Conservation (phyloP, 306 rosid species). For the Begonia loranthoides region DNA sequence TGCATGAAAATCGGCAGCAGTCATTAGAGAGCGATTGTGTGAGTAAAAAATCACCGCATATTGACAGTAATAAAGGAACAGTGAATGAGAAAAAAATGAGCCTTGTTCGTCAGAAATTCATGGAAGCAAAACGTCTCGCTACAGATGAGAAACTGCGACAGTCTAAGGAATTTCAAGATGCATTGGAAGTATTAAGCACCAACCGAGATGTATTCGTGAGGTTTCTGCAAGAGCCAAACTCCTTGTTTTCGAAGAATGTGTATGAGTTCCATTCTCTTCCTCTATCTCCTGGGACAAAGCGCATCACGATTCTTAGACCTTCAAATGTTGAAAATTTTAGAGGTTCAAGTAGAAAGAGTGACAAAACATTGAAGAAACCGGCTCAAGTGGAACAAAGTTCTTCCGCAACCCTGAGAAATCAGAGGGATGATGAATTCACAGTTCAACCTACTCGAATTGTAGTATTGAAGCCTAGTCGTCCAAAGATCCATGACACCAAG, state of each 20-base stretch:
- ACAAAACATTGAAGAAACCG: slow-evolving; percentile 30
- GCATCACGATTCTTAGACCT: slow-evolving; percentile 75
- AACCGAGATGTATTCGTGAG: slow-evolving; percentile 53
- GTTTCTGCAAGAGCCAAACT: slow-evolving; percentile 51
- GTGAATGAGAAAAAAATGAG: slow-evolving; percentile 46
- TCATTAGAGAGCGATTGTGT: slow-evolving; percentile 32
- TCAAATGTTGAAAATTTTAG: slow-evolving; percentile 33
- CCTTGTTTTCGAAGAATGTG: slow-evolving; percentile 35
- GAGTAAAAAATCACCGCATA: slow-evolving; percentile 26
- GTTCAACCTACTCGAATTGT: slow-evolving; percentile 78
- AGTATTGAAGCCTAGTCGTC: slow-evolving; percentile 74
- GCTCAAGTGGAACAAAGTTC: slow-evolving; percentile 25
- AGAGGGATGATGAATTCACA: slow-evolving; percentile 30
- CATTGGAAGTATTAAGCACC: slow-evolving; percentile 75
- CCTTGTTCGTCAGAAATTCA: slow-evolving; percentile 54
- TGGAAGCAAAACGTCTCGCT: slow-evolving; percentile 55
- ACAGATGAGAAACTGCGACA: slow-evolving; percentile 52
- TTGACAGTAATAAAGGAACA: slow-evolving; percentile 34
- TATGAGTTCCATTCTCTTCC: slow-evolving; percentile 38
- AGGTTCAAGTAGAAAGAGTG: slow-evolving; percentile 28
- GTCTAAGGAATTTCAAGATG: slow-evolving; percentile 65
- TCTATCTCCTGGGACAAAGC: slow-evolving; percentile 38
- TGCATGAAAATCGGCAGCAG: slow-evolving; percentile 61
- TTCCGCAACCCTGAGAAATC: slow-evolving; percentile 22
- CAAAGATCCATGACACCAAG: slow-evolving; percentile 37